Conservation (phyloP, 352 stramenopile species). For the Pythium monospermum region DNA sequence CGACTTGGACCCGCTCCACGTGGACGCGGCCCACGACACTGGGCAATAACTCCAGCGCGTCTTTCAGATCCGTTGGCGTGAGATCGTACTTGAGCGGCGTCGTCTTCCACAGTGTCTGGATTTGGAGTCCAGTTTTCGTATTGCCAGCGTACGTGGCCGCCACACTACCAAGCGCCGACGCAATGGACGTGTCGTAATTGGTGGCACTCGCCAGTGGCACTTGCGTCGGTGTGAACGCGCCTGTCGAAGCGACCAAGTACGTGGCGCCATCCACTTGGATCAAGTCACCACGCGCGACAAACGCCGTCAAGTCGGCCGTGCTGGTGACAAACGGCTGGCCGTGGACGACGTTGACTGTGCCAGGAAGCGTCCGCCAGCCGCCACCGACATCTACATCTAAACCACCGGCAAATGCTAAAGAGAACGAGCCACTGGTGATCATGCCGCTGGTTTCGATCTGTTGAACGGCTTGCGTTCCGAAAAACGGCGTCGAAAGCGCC, state of each 20-base stretch:
- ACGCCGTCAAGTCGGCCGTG: conserved; percentile 81
- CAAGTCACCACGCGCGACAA: conserved; percentile 76
- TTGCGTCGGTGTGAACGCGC: conserved; percentile 66
- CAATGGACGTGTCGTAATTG: conserved; percentile 21
- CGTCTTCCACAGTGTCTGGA: conserved; percentile 59
- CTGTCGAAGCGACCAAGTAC: conserved; percentile 72
- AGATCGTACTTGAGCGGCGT: conserved; percentile 50
- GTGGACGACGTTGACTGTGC: conserved; percentile 47
- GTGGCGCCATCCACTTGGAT: conserved; percentile 64
- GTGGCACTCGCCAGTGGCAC: conserved; percentile 46
- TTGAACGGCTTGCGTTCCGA: conserved; percentile 51
- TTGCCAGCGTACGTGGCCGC: conserved; percentile 38
- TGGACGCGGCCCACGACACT: conserved; percentile 83
- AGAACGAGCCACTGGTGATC: conserved; percentile 54
- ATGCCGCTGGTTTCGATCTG: conserved; percentile 41
- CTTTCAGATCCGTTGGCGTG: conserved; percentile 52
- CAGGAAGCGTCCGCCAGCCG: conserved; percentile 39
- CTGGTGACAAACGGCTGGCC: conserved; percentile 69
- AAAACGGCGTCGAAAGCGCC: conserved; percentile 41
- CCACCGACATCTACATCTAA: conserved; percentile 12
- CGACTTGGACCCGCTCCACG: conserved; percentile 74
- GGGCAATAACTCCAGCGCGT: conserved; percentile 84
- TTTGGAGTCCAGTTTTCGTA: conserved; percentile 28
- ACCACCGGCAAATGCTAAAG: conserved; percentile 60
- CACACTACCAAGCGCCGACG: conserved; percentile 22